Base-by-base conservation (phyloP, 129 eudicot species). In the Cynara cardunculus region DNA sequence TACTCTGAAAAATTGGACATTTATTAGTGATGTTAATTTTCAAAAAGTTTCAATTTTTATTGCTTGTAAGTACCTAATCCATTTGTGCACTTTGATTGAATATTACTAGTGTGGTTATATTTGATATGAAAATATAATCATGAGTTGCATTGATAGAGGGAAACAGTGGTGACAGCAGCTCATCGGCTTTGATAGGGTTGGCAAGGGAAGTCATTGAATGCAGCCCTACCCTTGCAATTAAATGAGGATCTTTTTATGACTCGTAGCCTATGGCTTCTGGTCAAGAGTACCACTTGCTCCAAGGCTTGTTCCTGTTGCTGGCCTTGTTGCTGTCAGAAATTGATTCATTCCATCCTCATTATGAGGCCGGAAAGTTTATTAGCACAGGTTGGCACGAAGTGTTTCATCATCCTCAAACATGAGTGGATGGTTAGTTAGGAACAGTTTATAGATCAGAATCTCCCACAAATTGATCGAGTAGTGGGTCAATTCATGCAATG, bases 1-100 rank as follows among this genome's bases (percentile, higher is more conserved):
- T 73, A 65, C 49, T 65, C 71, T 84, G 26, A 81, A 37, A 25
- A 31, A 31, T 21, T 77, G 28, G 12, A 78, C 25, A 28, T 53
- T 66, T 81, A 24, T 61, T 27, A 74, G 28, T 78, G 28, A 69
- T 78, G 5, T 7, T 75, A 67, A 28, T 78, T 13, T 67, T 78
- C 21, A 66, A 14, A 11, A 4, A 0, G 0, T 34, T 18, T 73
- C 39, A 61, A 64, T 49, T 44, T 44, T 49, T 16, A 64, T 1
- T 41, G 73, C 22, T 62, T 65, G 69, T 11, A 28, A 49, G 49
- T 35, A 27, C 73, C 61, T 28, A 31, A 39, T 82, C 67, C 28
- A 31, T 69, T 37, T 16, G 75, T 31, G 41, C 24, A 73, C 67
- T 35, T 72, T 35, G 72, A 39, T 66, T 19, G 1, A 12, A 44